Percentiles rank a stretch among this genome's conserved stretches.
Evolutionary conservation across 2,329 filamentous ascomycete genomes (phyloP).

Genomic region (Calonectria hongkongensis): DNA sequence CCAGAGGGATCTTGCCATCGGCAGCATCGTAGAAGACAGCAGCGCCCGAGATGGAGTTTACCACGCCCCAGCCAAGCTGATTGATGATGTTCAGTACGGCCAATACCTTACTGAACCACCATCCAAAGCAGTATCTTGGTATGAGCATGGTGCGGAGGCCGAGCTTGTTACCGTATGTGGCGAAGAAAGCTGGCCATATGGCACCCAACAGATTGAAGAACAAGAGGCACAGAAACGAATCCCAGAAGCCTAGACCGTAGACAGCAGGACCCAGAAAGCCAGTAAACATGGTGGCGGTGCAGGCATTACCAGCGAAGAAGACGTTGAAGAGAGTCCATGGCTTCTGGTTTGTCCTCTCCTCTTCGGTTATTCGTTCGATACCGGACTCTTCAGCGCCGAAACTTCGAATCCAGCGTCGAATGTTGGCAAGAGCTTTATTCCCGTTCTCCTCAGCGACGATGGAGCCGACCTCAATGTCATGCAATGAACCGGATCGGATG

Average conservation of each 20-base stretch:
- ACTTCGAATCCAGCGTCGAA: slow-evolving; percentile 3
- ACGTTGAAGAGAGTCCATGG: neutral
- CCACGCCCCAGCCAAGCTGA: neutral
- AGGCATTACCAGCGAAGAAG: neutral
- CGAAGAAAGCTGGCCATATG: neutral
- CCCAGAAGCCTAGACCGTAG: neutral
- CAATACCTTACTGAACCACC: neutral
- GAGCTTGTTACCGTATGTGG: neutral
- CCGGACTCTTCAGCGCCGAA: neutral
- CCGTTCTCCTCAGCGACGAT: no score
- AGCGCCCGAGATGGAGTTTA: neutral
- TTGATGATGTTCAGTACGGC: neutral
- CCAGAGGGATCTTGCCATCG: neutral
- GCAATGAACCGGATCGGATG: no score
- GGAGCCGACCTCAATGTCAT: no score
- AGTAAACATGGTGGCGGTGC: neutral
- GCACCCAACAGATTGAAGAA: neutral
- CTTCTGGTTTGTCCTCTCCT: neutral
- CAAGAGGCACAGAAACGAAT: neutral
- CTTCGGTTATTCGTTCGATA: neutral
- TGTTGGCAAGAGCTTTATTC: no score
- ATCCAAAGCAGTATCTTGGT: neutral
- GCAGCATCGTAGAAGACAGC: neutral
- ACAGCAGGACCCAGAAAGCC: neutral
- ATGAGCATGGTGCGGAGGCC: neutral